A percentile compares a stretch with the other conserved stretches of the same genome.
Conservation (phyloP, 306 rosid genomes). For the Cucumis hystrix region DNA sequence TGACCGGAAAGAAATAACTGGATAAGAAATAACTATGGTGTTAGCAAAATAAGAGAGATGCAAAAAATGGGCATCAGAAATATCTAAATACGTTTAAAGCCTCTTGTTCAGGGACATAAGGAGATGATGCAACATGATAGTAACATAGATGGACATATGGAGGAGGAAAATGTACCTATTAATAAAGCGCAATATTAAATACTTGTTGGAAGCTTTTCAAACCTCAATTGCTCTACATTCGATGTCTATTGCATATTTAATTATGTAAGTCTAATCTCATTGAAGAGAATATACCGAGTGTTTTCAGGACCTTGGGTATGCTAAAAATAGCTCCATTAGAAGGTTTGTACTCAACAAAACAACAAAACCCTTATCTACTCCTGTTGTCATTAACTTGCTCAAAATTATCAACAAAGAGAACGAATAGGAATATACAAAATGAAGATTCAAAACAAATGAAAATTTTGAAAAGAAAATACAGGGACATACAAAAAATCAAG, state of each 20-base stretch:
- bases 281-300: not conserved
- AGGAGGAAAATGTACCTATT: not conserved
- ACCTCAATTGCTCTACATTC: not conserved
- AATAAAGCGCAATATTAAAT: not conserved
- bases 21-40: constrained; percentile 11
- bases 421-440: not conserved
- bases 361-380: not conserved
- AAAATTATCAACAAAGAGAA: not conserved
- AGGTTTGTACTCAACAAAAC: not conserved
- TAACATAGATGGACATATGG: not conserved
- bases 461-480: no score
- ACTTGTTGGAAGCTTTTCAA: not conserved
- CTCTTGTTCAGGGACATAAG: not conserved
- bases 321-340: not conserved
- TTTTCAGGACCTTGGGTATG: not conserved
- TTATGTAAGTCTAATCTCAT: not conserved
- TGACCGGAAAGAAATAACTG: constrained; percentile 55
- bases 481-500: no score
- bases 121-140: not conserved
- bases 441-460: no score
- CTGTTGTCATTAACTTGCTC: not conserved
- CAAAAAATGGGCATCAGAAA: not conserved
- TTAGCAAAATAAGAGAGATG: constrained; percentile 5
- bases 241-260: not conserved
- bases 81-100: not conserved